phyloP scores from a whole-genome alignment of 2,329 filamentous ascomycete species.

The Dactylonectria estremocensis region DNA sequence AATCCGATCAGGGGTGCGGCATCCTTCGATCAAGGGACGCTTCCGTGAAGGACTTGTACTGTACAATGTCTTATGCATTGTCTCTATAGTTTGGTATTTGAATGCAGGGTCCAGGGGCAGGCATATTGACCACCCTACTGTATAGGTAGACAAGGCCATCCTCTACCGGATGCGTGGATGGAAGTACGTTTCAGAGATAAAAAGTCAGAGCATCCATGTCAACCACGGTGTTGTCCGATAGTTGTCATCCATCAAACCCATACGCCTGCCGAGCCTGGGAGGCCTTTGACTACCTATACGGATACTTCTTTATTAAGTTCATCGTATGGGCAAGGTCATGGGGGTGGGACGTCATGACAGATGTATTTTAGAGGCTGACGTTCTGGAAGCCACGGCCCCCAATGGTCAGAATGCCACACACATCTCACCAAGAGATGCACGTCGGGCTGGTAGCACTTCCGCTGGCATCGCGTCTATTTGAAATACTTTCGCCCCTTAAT shows the following conservation, averaged over 20 bases:
- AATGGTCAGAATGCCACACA: neutral
- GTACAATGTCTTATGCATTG: neutral
- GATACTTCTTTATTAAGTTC: no score
- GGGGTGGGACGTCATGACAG: neutral
- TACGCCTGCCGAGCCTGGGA: no score
- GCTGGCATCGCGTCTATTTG: neutral
- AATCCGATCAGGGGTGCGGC: constrained; percentile 28
- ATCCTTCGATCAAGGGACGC: constrained; percentile 21
- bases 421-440: neutral
- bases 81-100: no score
- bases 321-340: no score
- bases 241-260: no score
- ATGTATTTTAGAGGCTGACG: neutral
- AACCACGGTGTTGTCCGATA: no score
- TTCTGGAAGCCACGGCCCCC: neutral
- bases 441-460: constrained; percentile 9
- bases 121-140: neutral
- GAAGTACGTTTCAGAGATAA: no score
- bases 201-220: no score
- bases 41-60: neutral
- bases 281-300: no score
- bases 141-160: no score
- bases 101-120: neutral
- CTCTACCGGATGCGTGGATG: no score
- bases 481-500: neutral